Conservation (phyloP, 306 rosid genomes). For the Dalbergia oliveri region DNA sequence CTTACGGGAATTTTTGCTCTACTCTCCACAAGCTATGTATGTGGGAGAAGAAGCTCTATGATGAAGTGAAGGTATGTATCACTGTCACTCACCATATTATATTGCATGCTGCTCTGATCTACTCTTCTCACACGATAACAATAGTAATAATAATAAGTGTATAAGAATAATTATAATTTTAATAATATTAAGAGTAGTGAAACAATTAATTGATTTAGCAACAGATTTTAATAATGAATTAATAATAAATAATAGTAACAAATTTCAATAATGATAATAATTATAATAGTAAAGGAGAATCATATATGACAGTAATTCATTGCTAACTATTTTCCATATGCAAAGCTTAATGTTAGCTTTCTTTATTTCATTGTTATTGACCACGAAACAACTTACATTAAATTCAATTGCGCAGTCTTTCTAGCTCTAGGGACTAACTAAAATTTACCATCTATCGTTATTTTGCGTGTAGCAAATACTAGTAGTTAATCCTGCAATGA, state of each 20-base stretch:
- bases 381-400: not conserved
- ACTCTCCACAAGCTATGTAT: conserved; percentile 62
- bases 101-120: no score
- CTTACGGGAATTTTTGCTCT: conserved; percentile 52
- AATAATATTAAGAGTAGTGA: no score
- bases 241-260: not conserved
- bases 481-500: not conserved
- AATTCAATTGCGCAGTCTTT: not conserved
- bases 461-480: not conserved
- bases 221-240: no score
- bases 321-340: no score
- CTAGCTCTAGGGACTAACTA: not conserved
- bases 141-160: no score
- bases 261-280: not conserved
- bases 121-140: no score
- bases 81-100: not conserved
- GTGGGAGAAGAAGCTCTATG: conserved; percentile 82
- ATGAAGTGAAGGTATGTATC: conserved; percentile 78
- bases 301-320: no score
- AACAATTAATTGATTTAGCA: no score
- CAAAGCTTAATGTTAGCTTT: not conserved
- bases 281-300: no score
- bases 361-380: not conserved
- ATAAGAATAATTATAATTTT: no score
- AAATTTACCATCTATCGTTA: no score